Evolutionary conservation across 441 rosid genomes (phyloP).

Genomic region (Biscutella laevigata): DNA sequence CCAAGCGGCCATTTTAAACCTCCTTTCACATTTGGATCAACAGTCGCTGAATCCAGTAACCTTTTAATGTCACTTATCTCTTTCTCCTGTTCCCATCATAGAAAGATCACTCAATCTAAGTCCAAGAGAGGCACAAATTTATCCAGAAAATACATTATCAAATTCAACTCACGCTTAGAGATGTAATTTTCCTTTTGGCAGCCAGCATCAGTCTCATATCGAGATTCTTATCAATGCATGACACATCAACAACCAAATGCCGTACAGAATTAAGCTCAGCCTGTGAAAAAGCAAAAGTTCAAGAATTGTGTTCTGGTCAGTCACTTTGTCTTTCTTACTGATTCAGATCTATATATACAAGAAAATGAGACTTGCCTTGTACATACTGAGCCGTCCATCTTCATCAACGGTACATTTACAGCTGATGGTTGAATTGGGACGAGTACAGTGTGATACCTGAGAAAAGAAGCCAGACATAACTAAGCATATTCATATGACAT

Average conservation of each 20-base stretch:
- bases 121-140: not conserved
- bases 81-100: conserved; percentile 38
- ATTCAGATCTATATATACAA: too few species aligned
- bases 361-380: conserved; percentile 37
- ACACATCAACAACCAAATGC: conserved; percentile 41
- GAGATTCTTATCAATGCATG: conserved; percentile 46
- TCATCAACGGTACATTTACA: conserved; percentile 39
- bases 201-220: conserved; percentile 54
- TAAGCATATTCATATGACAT: not conserved
- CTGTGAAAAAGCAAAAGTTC: conserved; percentile 22
- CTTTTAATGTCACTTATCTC: conserved; percentile 37
- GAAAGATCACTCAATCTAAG: not conserved
- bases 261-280: conserved; percentile 34
- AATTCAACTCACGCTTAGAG: conserved; percentile 38
- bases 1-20: conserved; percentile 61
- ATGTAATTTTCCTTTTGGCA: conserved; percentile 35
- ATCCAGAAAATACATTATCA: not conserved
- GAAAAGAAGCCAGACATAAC: conserved; percentile 2
- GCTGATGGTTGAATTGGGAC: conserved; percentile 30
- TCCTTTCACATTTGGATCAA: conserved; percentile 46
- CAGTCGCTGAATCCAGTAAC: conserved; percentile 40
- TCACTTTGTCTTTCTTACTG: too few species aligned
- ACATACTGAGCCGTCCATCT: conserved; percentile 36
- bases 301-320: too few species aligned
- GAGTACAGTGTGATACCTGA: conserved; percentile 41